Conservation (phyloP, 306 rosid genomes). For the Neltuma alba region DNA sequence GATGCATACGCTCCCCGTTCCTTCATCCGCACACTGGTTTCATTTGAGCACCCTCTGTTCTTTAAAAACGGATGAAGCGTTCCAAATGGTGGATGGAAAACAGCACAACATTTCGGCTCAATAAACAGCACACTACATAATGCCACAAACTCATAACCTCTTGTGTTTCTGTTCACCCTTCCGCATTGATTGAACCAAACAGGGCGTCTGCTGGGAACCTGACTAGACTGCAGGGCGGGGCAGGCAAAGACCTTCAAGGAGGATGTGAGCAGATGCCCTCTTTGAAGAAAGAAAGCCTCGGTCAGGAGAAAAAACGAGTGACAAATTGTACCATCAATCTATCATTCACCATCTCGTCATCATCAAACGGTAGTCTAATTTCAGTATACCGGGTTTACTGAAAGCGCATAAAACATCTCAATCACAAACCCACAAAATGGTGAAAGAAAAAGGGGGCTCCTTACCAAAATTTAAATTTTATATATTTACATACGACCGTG, state of each 20-base stretch:
- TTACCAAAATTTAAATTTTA: not conserved
- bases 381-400: not conserved
- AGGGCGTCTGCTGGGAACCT: not conserved
- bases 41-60: not conserved
- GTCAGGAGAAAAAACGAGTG: not conserved
- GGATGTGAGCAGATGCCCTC: not conserved
- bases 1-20: not conserved
- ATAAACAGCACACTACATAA: not conserved
- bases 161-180: not conserved
- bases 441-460: not conserved
- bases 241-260: not conserved
- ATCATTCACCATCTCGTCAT: not conserved
- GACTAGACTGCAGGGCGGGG: not conserved
- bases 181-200: not conserved
- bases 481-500: not conserved
- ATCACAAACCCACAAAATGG: conserved; percentile 21
- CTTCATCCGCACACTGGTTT: not conserved
- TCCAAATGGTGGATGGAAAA: not conserved
- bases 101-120: too few relatives aligned
- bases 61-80: not conserved
- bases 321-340: not conserved
- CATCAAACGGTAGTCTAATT: not conserved
- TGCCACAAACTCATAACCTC: too few relatives aligned
- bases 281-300: not conserved
- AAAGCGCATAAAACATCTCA: not conserved